Evolutionary conservation across 2,329 filamentous ascomycete genomes (phyloP).

Genomic region (Lecanicillium sp.): DNA sequence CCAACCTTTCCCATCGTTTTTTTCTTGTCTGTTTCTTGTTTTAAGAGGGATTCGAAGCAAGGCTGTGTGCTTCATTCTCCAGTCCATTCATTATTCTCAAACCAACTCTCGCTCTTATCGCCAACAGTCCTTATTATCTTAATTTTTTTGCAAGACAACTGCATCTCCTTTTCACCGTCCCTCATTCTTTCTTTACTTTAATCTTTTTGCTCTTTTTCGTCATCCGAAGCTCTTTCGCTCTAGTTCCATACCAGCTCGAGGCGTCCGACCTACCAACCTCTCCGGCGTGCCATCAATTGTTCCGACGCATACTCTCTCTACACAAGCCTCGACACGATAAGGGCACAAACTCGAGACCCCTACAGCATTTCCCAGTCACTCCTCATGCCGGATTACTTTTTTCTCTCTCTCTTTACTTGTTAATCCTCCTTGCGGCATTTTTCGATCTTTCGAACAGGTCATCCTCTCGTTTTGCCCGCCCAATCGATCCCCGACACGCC

Average conservation of each 20-base stretch:
- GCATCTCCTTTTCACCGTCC: background rate
- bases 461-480: background rate
- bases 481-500: background rate
- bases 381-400: no score
- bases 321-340: no score
- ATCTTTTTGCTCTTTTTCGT: conserved; percentile 11
- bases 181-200: conserved; percentile 12
- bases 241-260: background rate
- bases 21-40: background rate
- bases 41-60: no score
- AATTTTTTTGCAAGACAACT: no score
- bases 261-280: background rate
- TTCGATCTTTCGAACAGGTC: background rate
- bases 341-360: no score
- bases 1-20: background rate
- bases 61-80: no score
- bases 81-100: no score
- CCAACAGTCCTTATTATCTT: no score
- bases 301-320: no score
- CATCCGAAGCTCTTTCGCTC: background rate
- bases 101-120: no score
- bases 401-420: background rate
- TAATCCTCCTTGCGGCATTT: background rate
- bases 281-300: background rate
- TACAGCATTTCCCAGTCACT: no score